These are phyloP conservation scores for Sordariomycetes sp. DNA, from an alignment of 2,329 filamentous ascomycete genomes.

Conservation along the genomic window DNA sequence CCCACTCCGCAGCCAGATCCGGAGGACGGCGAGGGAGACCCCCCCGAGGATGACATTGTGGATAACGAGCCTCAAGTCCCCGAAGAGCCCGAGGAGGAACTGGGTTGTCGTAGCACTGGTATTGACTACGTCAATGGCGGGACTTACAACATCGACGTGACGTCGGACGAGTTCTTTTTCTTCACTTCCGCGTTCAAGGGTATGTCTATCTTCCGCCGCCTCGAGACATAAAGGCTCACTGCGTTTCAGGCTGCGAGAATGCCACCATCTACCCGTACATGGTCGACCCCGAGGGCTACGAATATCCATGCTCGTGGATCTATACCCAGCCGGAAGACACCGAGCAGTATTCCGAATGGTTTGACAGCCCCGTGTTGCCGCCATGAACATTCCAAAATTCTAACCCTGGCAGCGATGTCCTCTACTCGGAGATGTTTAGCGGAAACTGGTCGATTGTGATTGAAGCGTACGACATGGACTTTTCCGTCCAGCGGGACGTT, in stretches of 20 bases:
- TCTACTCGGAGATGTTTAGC: conserved; percentile 4
- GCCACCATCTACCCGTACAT: conserved; percentile 2
- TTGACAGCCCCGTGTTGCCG: background rate
- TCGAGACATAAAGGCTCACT: background rate
- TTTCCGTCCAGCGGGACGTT: conserved; percentile 3
- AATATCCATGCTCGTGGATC: conserved; percentile 1
- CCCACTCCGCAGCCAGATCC: too few relatives aligned
- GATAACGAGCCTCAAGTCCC: background rate
- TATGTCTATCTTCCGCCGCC: background rate
- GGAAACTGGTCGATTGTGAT: conserved; percentile 5
- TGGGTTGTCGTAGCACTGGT: conserved; percentile 1
- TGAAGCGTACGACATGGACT: background rate
- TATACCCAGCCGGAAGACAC: background rate
- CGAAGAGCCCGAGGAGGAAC: conserved; percentile 1
- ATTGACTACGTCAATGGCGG: conserved; percentile 3
- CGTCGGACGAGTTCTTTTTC: conserved; percentile 2
- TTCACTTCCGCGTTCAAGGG: conserved; percentile 5
- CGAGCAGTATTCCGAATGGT: conserved; percentile 5
- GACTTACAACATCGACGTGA: conserved; percentile 5
- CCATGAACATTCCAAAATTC: background rate
- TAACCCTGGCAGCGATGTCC: background rate
- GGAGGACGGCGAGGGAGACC: too few relatives aligned
- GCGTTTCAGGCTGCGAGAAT: background rate
- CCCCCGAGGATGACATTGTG: background rate
- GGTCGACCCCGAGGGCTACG: conserved; percentile 4